A percentile compares a stretch with the other conserved stretches of the same genome.
Conservation (phyloP, 78 protist species). For the Corallochytrium limacisporum region DNA sequence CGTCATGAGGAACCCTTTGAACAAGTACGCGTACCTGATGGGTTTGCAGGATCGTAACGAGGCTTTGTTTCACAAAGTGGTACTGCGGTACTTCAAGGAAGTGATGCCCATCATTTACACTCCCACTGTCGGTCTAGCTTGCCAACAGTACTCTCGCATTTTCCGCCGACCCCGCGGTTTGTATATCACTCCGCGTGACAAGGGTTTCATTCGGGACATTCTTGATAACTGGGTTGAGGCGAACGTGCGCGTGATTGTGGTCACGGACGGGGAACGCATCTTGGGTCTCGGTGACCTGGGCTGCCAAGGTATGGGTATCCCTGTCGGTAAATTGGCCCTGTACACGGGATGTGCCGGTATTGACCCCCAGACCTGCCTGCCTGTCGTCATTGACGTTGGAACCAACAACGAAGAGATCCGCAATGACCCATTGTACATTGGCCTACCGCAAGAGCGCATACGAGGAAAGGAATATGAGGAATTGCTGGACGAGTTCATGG, state of each 20-base stretch:
- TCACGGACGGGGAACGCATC: constrained; percentile 91
- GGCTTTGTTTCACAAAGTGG: neutral
- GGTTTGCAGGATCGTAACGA: neutral
- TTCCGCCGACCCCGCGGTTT: constrained; percentile 34
- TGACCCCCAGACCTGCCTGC: constrained; percentile 58
- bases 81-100: constrained; percentile 45
- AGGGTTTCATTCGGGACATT: constrained; percentile 38
- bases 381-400: constrained; percentile 87
- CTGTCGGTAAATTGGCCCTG: constrained; percentile 80
- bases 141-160: constrained; percentile 39
- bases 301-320: constrained; percentile 27
- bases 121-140: constrained; percentile 87
- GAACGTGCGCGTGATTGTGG: constrained; percentile 59
- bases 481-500: constrained; percentile 74
- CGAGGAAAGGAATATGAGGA: constrained; percentile 49
- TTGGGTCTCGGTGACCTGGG: constrained; percentile 91
- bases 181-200: constrained; percentile 52
- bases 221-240: constrained; percentile 44
- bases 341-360: constrained; percentile 62
- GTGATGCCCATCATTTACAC: constrained; percentile 75
- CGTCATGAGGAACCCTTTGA: neutral
- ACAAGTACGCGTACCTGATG: constrained; percentile 34
- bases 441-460: constrained; percentile 64
- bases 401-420: constrained; percentile 66
- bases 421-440: constrained; percentile 75